Base-by-base conservation (phyloP, 192 early-diverging fungal species). In the Linnemannia hyalina region DNA sequence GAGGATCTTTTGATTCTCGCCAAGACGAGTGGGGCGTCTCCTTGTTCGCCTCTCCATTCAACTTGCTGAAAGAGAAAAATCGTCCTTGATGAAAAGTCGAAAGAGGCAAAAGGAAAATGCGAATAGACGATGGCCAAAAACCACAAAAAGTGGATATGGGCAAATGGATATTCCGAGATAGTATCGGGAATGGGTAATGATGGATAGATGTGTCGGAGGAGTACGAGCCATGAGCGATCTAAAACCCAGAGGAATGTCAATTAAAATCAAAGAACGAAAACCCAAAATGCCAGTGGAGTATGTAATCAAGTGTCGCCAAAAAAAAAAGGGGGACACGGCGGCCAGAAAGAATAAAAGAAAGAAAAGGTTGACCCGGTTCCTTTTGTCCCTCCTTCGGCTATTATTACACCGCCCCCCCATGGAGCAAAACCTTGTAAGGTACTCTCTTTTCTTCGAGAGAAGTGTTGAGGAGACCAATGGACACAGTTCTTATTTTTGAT, bases 291-390 rank as follows among this genome's bases (percentile, higher is more conserved):
- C 49, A 52, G 49, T 52, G 55, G 55, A 60, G 55, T 60, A 60
- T 23, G 55, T 60, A 60, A 60, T 60, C 55, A 60, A 57, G 9
- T 40, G 9, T 20, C 49, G 55, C 55, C 5, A 60, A 32, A 10
- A 65, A 4, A 55, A 18, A n/a, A 54, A 5, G 1, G 6, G 22
- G 20, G 22, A 74, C 23, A 46, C 7, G 44, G 44, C 13, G 7
- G 13, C 44, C 55, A 60, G 23, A 22, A 22, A 26, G 38, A 3
- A 35, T 35, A 35, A 35, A 40, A 40, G 38, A 6, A 60, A n/a
- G 26, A 32, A 65, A 65, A 65, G 11, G 60, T 65, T 65, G 60
- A 65, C 60, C 60, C 60, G 60, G 60, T 32, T 65, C 29, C 60
- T 65, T 8, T 26, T 3, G 22, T 65, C 26, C 29, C 32, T 16